Evolutionary conservation across 1,284 basidiomycete species (phyloP).

Genomic region (Cryptococcus floricola): DNA sequence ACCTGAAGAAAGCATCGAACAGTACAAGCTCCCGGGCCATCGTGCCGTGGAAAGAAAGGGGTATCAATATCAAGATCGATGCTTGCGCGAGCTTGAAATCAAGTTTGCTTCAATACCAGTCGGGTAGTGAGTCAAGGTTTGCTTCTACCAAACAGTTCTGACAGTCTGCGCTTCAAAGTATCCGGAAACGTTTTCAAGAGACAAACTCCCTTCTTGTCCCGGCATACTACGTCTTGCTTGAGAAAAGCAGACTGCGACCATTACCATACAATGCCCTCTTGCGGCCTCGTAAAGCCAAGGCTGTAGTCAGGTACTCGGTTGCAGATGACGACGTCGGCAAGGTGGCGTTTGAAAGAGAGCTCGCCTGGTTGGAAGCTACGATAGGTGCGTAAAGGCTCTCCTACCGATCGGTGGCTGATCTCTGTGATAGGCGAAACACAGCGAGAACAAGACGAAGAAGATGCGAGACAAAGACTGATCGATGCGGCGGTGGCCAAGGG

Average conservation of each 20-base stretch:
- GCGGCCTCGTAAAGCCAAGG: slow-evolving; percentile 51
- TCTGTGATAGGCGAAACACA: slow-evolving; percentile 31
- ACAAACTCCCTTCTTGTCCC: slow-evolving; percentile 23
- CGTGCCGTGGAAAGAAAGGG: slow-evolving; percentile 20
- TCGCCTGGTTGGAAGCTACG: slow-evolving; percentile 51
- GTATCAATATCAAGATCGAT: slow-evolving; percentile 11
- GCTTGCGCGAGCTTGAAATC: slow-evolving; percentile 17
- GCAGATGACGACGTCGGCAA: slow-evolving; percentile 41
- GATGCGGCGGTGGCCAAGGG: slow-evolving; percentile 50
- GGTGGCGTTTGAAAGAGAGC: slow-evolving; percentile 53
- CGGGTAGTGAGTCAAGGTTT: slow-evolving; percentile 21
- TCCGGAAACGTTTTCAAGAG: slow-evolving; percentile 13
- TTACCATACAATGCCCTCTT: slow-evolving; percentile 33
- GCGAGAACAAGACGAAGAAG: slow-evolving; percentile 34
- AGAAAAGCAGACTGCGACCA: slow-evolving; percentile 6
- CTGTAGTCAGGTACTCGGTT: not conserved
- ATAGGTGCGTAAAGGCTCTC: slow-evolving; percentile 26
- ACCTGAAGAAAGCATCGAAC: slow-evolving; percentile 11
- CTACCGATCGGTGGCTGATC: not conserved
- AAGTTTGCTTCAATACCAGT: slow-evolving; percentile 22
- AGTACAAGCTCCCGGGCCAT: slow-evolving; percentile 21
- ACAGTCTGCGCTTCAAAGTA: slow-evolving; percentile 15
- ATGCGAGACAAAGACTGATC: slow-evolving; percentile 46
- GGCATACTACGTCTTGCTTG: slow-evolving; percentile 23
- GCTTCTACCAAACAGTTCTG: not conserved